phyloP scores from a whole-genome alignment of 1,284 basidiomycete species.

The Cryptococcus sp. region DNA sequence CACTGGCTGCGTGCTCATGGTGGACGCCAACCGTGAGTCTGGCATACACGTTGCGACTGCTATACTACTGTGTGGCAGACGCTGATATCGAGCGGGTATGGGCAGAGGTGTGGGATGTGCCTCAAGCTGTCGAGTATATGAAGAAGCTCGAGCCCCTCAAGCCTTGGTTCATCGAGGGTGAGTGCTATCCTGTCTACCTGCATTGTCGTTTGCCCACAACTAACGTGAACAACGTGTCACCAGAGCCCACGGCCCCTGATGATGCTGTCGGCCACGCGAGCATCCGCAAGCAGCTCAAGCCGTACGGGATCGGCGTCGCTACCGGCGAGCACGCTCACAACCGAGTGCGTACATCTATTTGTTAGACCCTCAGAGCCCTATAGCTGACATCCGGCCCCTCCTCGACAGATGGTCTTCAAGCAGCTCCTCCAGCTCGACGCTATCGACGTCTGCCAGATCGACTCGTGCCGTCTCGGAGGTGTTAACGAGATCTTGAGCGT shows the following conservation, averaged over 20 bases:
- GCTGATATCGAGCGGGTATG: background rate
- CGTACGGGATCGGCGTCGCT: constrained; percentile 83
- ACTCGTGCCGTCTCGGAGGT: constrained; percentile 87
- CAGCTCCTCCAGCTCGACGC: constrained; percentile 89
- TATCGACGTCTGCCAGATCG: constrained; percentile 94
- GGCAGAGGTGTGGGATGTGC: constrained; percentile 80
- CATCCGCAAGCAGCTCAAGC: constrained; percentile 61
- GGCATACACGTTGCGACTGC: background rate
- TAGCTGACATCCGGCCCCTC: no score
- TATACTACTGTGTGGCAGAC: background rate
- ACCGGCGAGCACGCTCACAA: constrained; percentile 96
- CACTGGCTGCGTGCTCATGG: constrained; percentile 90
- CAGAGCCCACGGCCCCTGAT: constrained; percentile 86
- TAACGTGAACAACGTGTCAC: no score
- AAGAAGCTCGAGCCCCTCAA: constrained; percentile 72
- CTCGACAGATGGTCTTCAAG: constrained; percentile 78
- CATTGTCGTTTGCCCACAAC: no score
- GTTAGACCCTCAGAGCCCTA: no score
- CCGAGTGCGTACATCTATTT: constrained; percentile 49
- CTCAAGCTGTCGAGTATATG: constrained; percentile 88
- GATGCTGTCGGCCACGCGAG: constrained; percentile 62
- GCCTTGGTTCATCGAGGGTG: constrained; percentile 89
- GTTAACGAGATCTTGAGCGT: constrained; percentile 91
- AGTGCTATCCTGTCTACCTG: no score
- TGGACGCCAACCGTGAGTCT: constrained; percentile 80